Evolutionary conservation across 163 green algal species (phyloP).

Genomic region (Scenedesmus sp.): DNA sequence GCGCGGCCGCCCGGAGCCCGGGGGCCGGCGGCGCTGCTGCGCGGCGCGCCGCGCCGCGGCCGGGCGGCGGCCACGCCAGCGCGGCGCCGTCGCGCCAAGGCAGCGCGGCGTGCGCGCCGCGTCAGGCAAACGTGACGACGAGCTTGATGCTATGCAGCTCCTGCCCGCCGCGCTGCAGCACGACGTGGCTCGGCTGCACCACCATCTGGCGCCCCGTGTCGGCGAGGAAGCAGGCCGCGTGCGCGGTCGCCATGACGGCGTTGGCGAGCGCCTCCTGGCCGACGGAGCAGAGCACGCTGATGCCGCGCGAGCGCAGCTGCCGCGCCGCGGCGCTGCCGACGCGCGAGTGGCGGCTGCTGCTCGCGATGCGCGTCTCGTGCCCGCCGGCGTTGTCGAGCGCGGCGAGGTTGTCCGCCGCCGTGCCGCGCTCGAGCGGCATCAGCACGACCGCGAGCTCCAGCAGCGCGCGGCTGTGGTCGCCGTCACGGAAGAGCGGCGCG

Average conservation of each 20-base stretch:
- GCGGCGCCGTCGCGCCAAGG: too few species aligned
- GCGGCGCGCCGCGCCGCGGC: too few species aligned
- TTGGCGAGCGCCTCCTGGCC: conserved; percentile 36
- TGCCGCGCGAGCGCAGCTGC: conserved; percentile 6
- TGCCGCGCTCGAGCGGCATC: conserved; percentile 11
- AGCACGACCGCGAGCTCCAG: conserved; percentile 33
- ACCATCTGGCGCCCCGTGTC: conserved; percentile 32
- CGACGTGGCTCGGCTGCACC: conserved; percentile 30
- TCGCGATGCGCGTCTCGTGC: conserved; percentile 21
- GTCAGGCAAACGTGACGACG: conserved; percentile 15
- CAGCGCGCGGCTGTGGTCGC: conserved; percentile 32
- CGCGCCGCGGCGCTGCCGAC: conserved; percentile 11
- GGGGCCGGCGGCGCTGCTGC: too few species aligned
- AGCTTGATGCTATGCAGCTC: conserved; percentile 43
- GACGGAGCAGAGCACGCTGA: conserved; percentile 20
- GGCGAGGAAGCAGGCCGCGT: conserved; percentile 21
- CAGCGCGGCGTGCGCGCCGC: too few species aligned
- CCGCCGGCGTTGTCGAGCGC: conserved; percentile 12
- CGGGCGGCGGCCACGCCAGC: too few species aligned
- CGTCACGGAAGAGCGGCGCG: conserved; percentile 18
- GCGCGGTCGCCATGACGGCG: conserved; percentile 33
- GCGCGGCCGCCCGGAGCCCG: too few species aligned
- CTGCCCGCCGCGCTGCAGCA: conserved; percentile 23
- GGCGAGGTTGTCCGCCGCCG: conserved; percentile 16
- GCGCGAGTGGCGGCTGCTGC: conserved; percentile 13